Evolutionary conservation across 352 stramenopile genomes (phyloP), one percentile per base, ranked within the genome.

Genomic region (Ophiocytium majus): DNA sequence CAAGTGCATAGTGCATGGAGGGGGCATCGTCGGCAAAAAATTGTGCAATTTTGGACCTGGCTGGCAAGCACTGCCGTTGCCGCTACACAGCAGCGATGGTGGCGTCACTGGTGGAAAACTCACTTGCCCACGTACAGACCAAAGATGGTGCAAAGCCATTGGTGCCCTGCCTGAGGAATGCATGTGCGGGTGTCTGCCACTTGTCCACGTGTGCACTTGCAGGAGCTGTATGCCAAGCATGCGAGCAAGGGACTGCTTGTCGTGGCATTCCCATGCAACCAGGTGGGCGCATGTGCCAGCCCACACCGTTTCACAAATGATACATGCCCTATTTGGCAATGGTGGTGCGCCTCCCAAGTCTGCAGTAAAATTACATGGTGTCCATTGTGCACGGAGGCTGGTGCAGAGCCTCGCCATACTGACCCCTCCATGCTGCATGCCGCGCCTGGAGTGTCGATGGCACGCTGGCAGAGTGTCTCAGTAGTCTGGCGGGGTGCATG

Each of bases 141-240:
- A 37, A 34, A 19, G 57, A 66, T 28, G 19, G 17, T 76, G 64
- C 17, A 17, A 34, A 17, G 5, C 5, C 64, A 37, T 76, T 34
- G 31, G 10, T 76, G 64, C 64, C 64, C 43, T 57, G 43, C 43
- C 14, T 14, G 43, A 57, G 5, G 5, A 5, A 57, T 57, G 43
- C 43, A 57, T 57, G 43, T 57, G 14, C 43, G 43, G 5, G 43
- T 14, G 14, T 57, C 14, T 57, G 43, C 43, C 43, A 14, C 14
- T 57, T 14, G 5, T 57, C 5, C 43, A 14, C 5, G 5, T 57
- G 43, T 5, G 31, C 17, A 37, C 64, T 76, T 17, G 17, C 64
- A 76, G 64, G 64, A 5, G 17, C 17, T 76, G 10, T 76, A 76
- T 76, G 17, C 64, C 17, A 76, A 76, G 17, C 34, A 17, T 76